These are phyloP conservation scores for Cutaneotrichosporon curvatum DNA, from an alignment of 1,284 basidiomycete genomes.

Conservation along the genomic window DNA sequence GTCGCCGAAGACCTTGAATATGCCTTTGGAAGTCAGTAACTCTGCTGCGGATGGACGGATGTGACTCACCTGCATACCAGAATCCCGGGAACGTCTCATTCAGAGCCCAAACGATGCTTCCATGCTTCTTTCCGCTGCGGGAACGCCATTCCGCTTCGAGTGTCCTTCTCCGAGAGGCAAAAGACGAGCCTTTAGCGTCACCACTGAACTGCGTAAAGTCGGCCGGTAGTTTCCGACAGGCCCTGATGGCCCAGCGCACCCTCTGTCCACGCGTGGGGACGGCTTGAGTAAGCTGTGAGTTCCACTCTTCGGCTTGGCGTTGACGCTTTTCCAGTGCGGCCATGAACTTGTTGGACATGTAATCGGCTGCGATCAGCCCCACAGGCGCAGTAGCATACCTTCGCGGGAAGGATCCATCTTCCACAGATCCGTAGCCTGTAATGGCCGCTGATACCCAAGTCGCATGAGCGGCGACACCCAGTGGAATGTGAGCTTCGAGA, in stretches of 20 bases:
- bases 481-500: slow-evolving; percentile 57
- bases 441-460: slow-evolving; percentile 55
- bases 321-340: slow-evolving; percentile 24
- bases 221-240: slow-evolving; percentile 1
- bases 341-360: slow-evolving; percentile 49
- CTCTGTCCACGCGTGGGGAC: slow-evolving; percentile 49
- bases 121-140: slow-evolving; percentile 42
- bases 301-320: slow-evolving; percentile 34
- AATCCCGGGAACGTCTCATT: slow-evolving; percentile 66
- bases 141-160: slow-evolving; percentile 34
- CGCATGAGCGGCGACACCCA: slow-evolving; percentile 60
- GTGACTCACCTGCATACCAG: slow-evolving; percentile 59
- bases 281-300: slow-evolving; percentile 20
- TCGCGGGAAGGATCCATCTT: slow-evolving; percentile 46
- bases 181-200: not conserved
- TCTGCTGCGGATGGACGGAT: too few species aligned
- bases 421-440: slow-evolving; percentile 66
- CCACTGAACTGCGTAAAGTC: not conserved
- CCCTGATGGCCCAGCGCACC: slow-evolving; percentile 47
- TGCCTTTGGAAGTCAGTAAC: too few species aligned
- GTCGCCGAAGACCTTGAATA: slow-evolving; percentile 46
- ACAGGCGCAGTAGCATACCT: slow-evolving; percentile 25
- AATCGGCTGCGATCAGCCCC: slow-evolving; percentile 44
- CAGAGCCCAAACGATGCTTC: slow-evolving; percentile 60
- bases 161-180: slow-evolving; percentile 10